These are phyloP conservation scores for Sphagnum contortum DNA, from an alignment of 225 moss, liverwort and hornwort genomes.

Conservation along the genomic window DNA sequence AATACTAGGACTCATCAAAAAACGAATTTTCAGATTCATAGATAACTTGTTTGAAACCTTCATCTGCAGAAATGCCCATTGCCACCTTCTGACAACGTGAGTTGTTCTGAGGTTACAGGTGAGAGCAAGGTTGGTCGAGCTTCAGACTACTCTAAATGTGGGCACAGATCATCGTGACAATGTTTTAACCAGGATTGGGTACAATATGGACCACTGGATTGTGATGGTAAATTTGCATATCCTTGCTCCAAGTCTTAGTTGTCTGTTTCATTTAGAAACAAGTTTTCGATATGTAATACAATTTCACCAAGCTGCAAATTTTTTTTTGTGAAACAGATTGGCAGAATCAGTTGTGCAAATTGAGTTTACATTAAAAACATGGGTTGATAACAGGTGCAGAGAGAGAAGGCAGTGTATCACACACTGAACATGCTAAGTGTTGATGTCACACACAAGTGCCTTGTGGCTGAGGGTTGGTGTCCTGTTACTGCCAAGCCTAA, in stretches of 20 bases:
- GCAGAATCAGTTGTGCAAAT: not conserved
- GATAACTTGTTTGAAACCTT: too few relatives aligned
- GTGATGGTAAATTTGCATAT: constrained; percentile 35
- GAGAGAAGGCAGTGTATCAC: constrained; percentile 83
- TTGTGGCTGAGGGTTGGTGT: constrained; percentile 95
- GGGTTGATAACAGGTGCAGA: constrained; percentile 45
- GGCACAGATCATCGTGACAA: constrained; percentile 62
- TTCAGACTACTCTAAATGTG: constrained; percentile 67
- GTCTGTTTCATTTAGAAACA: too few relatives aligned
- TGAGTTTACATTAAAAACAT: not conserved
- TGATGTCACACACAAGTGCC: constrained; percentile 86
- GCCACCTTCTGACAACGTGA: too few relatives aligned
- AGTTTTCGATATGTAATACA: too few relatives aligned
- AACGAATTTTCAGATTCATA: too few relatives aligned
- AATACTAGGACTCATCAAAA: too few relatives aligned
- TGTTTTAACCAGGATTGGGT: constrained; percentile 62
- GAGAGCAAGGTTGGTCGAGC: constrained; percentile 56
- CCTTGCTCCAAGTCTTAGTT: too few relatives aligned
- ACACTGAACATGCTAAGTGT: constrained; percentile 81
- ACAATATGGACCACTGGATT: constrained; percentile 76
- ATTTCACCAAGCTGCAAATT: too few relatives aligned
- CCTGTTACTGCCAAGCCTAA: constrained; percentile 60
- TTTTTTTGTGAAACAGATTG: too few relatives aligned
- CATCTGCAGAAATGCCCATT: too few relatives aligned
- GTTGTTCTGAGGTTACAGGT: constrained; percentile 26